phyloP scores from a whole-genome alignment of 2,329 filamentous ascomycete genomes.

The Cryphonectria radicalis region DNA sequence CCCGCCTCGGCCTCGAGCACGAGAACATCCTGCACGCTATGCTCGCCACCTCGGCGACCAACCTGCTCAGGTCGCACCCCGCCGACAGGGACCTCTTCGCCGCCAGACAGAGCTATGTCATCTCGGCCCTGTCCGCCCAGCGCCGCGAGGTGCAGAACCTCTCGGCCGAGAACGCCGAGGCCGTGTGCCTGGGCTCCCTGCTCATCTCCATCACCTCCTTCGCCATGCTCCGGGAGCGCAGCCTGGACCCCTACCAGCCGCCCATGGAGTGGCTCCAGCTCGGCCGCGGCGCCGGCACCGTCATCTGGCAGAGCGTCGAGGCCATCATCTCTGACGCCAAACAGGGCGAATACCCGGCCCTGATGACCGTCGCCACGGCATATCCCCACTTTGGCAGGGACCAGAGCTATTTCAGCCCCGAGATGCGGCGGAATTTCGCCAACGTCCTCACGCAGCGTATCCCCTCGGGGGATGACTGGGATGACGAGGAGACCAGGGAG shows the following conservation, averaged over 20 bases:
- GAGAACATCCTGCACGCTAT: slow-evolving; percentile 35
- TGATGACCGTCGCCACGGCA: slow-evolving; percentile 47
- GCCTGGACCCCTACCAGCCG: slow-evolving; percentile 33
- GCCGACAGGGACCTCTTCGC: slow-evolving; percentile 32
- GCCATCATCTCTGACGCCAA: slow-evolving; percentile 42
- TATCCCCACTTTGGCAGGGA: slow-evolving; percentile 40
- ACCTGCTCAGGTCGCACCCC: slow-evolving; percentile 31
- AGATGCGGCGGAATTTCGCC: slow-evolving; percentile 31
- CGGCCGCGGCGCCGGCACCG: slow-evolving; percentile 34
- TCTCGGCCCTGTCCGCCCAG: slow-evolving; percentile 36
- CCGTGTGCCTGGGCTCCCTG: slow-evolving; percentile 34
- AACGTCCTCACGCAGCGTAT: slow-evolving; percentile 32
- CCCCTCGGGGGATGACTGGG: slow-evolving; percentile 31
- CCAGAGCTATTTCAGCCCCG: slow-evolving; percentile 34
- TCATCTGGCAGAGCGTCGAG: slow-evolving; percentile 36
- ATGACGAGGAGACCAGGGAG: slow-evolving; percentile 32
- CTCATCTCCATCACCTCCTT: slow-evolving; percentile 36
- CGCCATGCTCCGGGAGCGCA: slow-evolving; percentile 35
- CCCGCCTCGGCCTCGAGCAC: slow-evolving; percentile 32
- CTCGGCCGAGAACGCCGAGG: slow-evolving; percentile 34
- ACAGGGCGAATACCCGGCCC: slow-evolving; percentile 48
- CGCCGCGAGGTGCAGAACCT: slow-evolving; percentile 33
- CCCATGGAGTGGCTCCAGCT: slow-evolving; percentile 37
- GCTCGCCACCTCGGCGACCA: slow-evolving; percentile 34
- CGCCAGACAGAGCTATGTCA: slow-evolving; percentile 36